Base-by-base conservation (phyloP, 2,329 filamentous ascomycete species). In the Mycogone perniciosa region DNA sequence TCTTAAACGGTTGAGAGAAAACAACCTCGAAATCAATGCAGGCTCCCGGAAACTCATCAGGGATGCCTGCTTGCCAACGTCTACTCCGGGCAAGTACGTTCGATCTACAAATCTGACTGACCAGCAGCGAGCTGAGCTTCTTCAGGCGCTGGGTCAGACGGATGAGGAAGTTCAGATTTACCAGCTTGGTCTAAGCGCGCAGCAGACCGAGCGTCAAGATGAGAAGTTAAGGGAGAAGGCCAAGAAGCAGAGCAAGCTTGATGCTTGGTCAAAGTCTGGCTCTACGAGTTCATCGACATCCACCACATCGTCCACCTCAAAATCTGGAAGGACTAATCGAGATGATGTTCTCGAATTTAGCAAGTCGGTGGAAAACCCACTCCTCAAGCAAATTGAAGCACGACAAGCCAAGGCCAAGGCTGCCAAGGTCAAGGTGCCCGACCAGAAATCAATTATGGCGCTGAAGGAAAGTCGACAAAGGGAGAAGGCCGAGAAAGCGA, bases 101-200 rank as follows among this genome's bases (percentile, higher is more conserved):
- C 79, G 85, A 57, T 85, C 81, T 60, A 95, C 91, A 2, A 96
- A 95, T 59, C 71, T 97, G 58, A 88, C 80, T 9, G 80, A 81
- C 34, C 84, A 86, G 51, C 90, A 97, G 64, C 89, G 91, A 58
- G 92, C 91, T 8, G 88, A 96, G 68, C 74, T 97, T 34, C 71
- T 83, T 46, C 77, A 81, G 60, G 81, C 80, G 7, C 67, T 85
- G 11, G 79, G 80, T 29, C 78, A 84, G 50, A 77, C 80, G 5
- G 73, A 77, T 41, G 80, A 82, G 31, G 71, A 77, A 7, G 67
- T 80, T 8, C 71, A 77, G 53, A 72, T 79, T 37, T 65, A 76
- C 20, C 68, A 73, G 45, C 61, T 71, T 11, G 73, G 63, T 45
- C 31, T 67, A 56, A 44, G 62, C 54, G 53, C 59, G 54, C 41